Conservation (phyloP, 208 protist species). For the Acanthamoeba sp. region DNA sequence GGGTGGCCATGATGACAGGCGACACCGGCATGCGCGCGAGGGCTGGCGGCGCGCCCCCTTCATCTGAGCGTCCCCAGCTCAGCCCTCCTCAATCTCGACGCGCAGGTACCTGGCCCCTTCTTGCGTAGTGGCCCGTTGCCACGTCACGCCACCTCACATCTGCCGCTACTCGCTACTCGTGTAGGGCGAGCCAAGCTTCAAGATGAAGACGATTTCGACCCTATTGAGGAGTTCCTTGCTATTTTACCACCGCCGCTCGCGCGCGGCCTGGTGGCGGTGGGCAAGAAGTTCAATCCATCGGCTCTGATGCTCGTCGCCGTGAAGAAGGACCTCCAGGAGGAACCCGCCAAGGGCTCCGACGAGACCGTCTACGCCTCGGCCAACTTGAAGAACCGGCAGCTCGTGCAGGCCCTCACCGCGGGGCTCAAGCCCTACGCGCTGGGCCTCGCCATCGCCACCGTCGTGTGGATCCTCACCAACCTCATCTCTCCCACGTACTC, state of each 20-base stretch:
- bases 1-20: slow-evolving; percentile 2
- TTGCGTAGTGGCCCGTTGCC: no score
- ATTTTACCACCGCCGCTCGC: slow-evolving; percentile 16
- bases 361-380: not conserved
- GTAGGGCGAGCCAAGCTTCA: not conserved
- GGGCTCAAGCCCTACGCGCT: slow-evolving; percentile 39
- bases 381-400: slow-evolving; percentile 9
- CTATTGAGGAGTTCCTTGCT: slow-evolving; percentile 24
- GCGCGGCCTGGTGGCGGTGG: slow-evolving; percentile 4
- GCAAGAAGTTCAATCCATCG: slow-evolving; percentile 50
- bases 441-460: not conserved
- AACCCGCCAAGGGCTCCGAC: not conserved
- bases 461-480: not conserved
- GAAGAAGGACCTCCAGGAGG: slow-evolving; percentile 48
- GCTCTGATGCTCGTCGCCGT: not conserved
- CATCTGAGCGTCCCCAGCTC: not conserved
- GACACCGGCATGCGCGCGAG: not conserved
- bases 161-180: not conserved
- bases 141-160: no score
- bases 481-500: not conserved
- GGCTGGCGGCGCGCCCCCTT: not conserved
- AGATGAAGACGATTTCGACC: slow-evolving; percentile 26
- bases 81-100: not conserved
- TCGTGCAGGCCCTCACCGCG: not conserved
- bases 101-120: not conserved